Evolutionary conservation across 2,329 filamentous ascomycete genomes (phyloP), one percentile per base, ranked within the genome.

Genomic region (Scedosporium apiospermum): DNA sequence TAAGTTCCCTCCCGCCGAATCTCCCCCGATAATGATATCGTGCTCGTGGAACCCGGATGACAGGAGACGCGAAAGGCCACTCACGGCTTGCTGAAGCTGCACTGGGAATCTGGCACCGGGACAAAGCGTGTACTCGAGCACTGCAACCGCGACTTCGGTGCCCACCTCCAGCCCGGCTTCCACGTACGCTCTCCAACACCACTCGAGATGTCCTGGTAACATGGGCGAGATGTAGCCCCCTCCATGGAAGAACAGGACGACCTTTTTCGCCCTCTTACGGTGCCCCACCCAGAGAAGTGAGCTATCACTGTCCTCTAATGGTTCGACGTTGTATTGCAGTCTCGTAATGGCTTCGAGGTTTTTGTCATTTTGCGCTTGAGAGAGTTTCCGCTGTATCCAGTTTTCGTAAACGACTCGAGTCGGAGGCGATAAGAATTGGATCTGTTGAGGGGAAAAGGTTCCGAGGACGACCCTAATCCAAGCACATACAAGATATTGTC

Each of bases 1-100:
- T 38, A 76, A 58, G 62, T 76, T 75, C 0, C 70, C 74, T 14
- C 74, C 74, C 0, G 73, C 73, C 10, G 74, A 76, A 59, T 76
- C 74, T 3, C 73, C 73, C 3, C 74, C 74, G 7, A 76, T 60
- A 57, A 74, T 65, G 10, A 76, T 66, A 58, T 76, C 67, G 2
- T 65, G 61, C 0, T 74, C 69, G 5, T 49, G 49, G 55, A 74
- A 64, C 3, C 74, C 75, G 1, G 67, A 64, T 0, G 65, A 64
- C 1, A 75, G 65, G 1, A 76, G 51, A n/a, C 69, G 66, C 1
- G 67, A 66, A 5, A 76, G 67, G 1, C 70, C 74, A 2, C 68
- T 69, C 12, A 64, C 68, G 1, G 72, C 72, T 63, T 76, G 72
- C 3, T 58, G 62, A 10, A 76, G 67, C 38, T 74, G 74, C 0